phyloP scores from a whole-genome alignment of 2,329 filamentous ascomycete species.

The Metarhizium brunneum region DNA sequence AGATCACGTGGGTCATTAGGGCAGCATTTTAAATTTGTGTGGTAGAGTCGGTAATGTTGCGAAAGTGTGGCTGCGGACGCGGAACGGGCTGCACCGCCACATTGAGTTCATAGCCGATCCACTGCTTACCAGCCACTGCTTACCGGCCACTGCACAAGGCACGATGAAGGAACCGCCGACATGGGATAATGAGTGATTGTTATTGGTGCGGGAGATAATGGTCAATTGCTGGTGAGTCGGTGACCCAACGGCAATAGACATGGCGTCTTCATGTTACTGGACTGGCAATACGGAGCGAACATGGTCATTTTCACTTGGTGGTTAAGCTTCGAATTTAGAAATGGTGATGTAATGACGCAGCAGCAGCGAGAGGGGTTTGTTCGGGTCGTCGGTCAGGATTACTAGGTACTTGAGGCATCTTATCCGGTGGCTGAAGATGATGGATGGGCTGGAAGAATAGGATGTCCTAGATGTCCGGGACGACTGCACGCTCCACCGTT shows the following conservation, averaged over 20 bases:
- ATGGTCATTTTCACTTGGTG: too few species aligned
- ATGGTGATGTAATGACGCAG: too few species aligned
- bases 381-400: too few species aligned
- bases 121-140: too few species aligned
- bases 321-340: too few species aligned
- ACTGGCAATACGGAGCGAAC: too few species aligned
- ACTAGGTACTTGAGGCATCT: not conserved
- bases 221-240: not conserved
- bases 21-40: slow-evolving; percentile 8
- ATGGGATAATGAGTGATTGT: not conserved
- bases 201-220: not conserved
- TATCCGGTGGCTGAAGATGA: not conserved
- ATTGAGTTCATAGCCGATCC: not conserved
- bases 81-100: slow-evolving; percentile 1
- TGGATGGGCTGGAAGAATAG: not conserved
- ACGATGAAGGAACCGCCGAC: not conserved
- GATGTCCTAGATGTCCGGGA: not conserved
- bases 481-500: not conserved
- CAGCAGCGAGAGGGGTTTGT: too few species aligned
- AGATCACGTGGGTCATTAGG: slow-evolving; percentile 26
- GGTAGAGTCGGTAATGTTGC: not conserved
- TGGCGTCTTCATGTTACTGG: too few species aligned
- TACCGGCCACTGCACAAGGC: not conserved
- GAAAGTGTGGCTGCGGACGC: slow-evolving; percentile 2
- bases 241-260: too few species aligned